Conservation (phyloP, 768 basidiomycete species). For the Lactarius hengduanensis region DNA sequence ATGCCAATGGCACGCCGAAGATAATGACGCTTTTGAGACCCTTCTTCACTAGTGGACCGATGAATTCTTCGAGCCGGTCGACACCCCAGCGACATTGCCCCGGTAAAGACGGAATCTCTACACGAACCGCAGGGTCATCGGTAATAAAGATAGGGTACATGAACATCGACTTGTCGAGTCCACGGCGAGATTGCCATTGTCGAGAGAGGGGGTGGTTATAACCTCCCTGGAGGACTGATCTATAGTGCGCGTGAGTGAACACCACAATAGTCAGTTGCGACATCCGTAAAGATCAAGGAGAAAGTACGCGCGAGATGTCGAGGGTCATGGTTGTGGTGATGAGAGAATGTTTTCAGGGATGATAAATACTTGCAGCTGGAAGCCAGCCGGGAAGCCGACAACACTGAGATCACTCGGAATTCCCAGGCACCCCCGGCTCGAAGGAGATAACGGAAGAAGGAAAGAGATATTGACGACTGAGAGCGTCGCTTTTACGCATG, state of each 20-base stretch:
- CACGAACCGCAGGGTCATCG: conserved; percentile 85
- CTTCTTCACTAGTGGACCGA: conserved; percentile 84
- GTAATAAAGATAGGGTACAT: conserved; percentile 99
- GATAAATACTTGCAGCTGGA: too few species aligned
- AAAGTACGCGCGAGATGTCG: conserved; percentile 26
- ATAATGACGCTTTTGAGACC: conserved; percentile 90
- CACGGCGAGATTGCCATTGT: conserved; percentile 79
- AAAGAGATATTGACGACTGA: too few species aligned
- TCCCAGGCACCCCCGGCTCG: too few species aligned
- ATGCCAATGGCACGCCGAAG: conserved; percentile 87
- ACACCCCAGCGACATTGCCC: conserved; percentile 94
- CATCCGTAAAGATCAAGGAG: background rate
- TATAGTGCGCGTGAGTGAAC: conserved; percentile 28
- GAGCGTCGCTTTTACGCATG: too few species aligned
- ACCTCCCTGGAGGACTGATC: conserved; percentile 87
- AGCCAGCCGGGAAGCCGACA: too few species aligned
- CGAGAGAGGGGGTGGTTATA: conserved; percentile 91
- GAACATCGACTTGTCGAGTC: conserved; percentile 87
- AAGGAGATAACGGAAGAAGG: too few species aligned
- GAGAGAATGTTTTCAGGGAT: background rate
- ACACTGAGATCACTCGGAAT: too few species aligned
- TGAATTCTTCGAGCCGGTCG: conserved; percentile 85
- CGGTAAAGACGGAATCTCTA: conserved; percentile 73
- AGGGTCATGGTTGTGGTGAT: conserved; percentile 14
- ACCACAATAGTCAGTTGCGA: background rate